Conservation (phyloP, 78 protist genomes). For the Polysphondylium violaceum region DNA sequence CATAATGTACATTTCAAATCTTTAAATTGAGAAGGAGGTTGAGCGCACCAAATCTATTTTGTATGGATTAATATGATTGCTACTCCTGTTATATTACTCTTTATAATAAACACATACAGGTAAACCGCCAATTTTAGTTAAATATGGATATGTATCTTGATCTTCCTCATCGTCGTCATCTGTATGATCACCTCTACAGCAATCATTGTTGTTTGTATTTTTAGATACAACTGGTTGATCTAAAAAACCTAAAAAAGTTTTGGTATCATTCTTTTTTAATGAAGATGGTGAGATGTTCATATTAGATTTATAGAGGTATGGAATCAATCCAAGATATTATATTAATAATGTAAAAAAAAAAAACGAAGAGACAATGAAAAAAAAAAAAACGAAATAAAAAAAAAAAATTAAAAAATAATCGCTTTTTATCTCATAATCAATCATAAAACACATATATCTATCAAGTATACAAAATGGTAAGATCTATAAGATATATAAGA, state of each 20-base stretch:
- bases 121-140: constrained; percentile 68
- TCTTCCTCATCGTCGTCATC: constrained; percentile 8
- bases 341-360: background rate
- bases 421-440: too few species aligned
- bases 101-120: constrained; percentile 9
- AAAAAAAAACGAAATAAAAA: background rate
- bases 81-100: background rate
- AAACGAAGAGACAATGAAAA: background rate
- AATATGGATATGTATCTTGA: constrained; percentile 25
- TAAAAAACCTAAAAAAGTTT: constrained; percentile 37
- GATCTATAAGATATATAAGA: too few species aligned
- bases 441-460: too few species aligned
- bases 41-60: constrained; percentile 44
- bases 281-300: too few species aligned
- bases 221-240: constrained; percentile 16
- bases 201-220: background rate
- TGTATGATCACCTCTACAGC: background rate
- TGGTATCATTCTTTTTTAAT: constrained; percentile 23
- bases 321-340: too few species aligned
- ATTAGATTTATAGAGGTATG: too few species aligned
- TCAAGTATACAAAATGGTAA: too few species aligned
- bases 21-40: constrained; percentile 50
- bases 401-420: too few species aligned
- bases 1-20: constrained; percentile 51
- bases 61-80: background rate